Base-by-base conservation (phyloP, 1,284 basidiomycete genomes). In the Schizophyllum commune region DNA sequence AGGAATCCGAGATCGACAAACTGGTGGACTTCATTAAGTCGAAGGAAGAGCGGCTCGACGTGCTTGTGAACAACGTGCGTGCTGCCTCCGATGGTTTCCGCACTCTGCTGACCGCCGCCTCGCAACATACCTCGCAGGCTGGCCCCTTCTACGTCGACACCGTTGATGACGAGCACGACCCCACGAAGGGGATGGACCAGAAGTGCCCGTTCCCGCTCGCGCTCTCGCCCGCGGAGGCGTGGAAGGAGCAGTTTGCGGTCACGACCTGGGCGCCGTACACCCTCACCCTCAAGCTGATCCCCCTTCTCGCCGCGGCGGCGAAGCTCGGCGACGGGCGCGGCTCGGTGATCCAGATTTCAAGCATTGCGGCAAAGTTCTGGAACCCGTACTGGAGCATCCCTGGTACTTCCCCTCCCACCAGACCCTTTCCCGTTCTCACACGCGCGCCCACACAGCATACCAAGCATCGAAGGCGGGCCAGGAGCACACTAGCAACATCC, bases 1-100 rank as follows among this genome's bases (percentile, higher is more conserved):
- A 58, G 58, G 52, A 58, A 21, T 15, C 52, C 4, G 58, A 58
- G 8, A 17, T 58, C 15, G 58, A 58, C 51, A 58, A 58, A 17
- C 34, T 58, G 17, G 39, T 52, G 4, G 58, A 21, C 9, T 32
- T 58, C 11, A 53, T 58, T 39, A 58, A 58, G 34, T 51, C 34
- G 9, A 33, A 58, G 20, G 58, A 58, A 58, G 52, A 33, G 9
- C 58, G 58, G 6, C 20, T 58, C 8, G 58, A 58, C 53, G 58
- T 58, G 9, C 58, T 58, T 13, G 52, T 58, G n/a, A 58, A 58
- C 39, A 58, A 58, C 58, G 58, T 58, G 5, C 20, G 34, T 47
- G n/a, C 39, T 20, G 11, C 27, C 57, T 17, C 47, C 22, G 19
- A 15, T 5, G 19, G 8, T 15, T 19, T n/a, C 1, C 17, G 4